phyloP scores from a whole-genome alignment of 2,329 filamentous ascomycete genomes.

The Stagonosporopsis rhizophila region DNA sequence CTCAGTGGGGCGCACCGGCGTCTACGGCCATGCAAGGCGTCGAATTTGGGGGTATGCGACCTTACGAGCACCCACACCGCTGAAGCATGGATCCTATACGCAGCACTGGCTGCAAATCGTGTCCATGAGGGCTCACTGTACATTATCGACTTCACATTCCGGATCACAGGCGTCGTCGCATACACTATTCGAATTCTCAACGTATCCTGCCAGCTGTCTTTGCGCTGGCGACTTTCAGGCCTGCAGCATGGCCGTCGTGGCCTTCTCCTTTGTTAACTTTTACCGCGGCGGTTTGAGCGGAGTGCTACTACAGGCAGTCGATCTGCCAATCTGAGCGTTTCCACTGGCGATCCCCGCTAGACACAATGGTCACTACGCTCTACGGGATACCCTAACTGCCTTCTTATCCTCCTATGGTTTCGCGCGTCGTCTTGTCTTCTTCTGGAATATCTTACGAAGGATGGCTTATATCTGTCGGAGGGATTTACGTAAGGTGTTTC shows the following conservation, averaged over 20 bases:
- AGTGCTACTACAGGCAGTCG: neutral
- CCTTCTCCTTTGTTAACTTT: conserved; percentile 5
- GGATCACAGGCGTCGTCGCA: conserved; percentile 17
- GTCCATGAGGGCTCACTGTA: conserved; percentile 13
- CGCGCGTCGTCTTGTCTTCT: conserved; percentile 7
- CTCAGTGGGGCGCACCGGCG: conserved; percentile 43
- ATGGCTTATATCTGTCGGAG: conserved; percentile 9
- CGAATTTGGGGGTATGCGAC: conserved; percentile 52
- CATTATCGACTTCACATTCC: conserved; percentile 18
- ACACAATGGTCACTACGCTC: conserved; percentile 1
- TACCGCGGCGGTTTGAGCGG: neutral
- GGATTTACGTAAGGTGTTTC: conserved; percentile 15
- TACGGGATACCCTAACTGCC: neutral
- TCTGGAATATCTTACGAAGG: conserved; percentile 10
- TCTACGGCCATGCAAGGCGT: conserved; percentile 58
- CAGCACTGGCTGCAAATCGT: neutral
- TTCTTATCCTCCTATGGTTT: conserved; percentile 1
- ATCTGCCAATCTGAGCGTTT: neutral
- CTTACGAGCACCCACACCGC: conserved; percentile 48
- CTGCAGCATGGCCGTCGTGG: conserved; percentile 3
- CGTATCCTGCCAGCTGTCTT: neutral
- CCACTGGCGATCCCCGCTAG: neutral
- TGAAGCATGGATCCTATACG: conserved; percentile 13
- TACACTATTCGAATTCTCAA: conserved; percentile 13
- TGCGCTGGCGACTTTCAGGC: neutral